Evolutionary conservation across 768 basidiomycete species (phyloP).

Genomic region (Phaeolepiota aurea): DNA sequence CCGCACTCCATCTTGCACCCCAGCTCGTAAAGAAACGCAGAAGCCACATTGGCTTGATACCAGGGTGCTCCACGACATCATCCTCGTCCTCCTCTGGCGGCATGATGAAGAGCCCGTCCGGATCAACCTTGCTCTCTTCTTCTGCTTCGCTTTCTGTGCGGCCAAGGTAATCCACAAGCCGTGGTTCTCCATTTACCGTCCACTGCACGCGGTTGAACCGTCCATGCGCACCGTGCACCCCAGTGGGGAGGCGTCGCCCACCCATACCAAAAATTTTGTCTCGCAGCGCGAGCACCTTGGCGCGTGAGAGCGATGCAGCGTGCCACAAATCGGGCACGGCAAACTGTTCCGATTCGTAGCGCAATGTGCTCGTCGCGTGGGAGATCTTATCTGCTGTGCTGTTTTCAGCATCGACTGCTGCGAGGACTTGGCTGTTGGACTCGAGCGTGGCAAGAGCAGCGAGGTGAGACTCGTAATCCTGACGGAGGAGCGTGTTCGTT

Average conservation of each 20-base stretch:
- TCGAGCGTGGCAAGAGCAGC: constrained; percentile 39
- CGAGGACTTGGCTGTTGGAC: constrained; percentile 35
- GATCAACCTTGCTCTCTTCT: constrained; percentile 45
- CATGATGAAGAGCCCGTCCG: constrained; percentile 16
- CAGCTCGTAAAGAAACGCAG: constrained; percentile 71
- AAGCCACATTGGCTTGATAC: constrained; percentile 70
- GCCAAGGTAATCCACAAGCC: constrained; percentile 59
- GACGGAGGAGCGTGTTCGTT: constrained; percentile 48
- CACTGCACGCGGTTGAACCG: constrained; percentile 60
- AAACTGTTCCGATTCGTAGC: constrained; percentile 69
- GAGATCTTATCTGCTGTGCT: constrained; percentile 42
- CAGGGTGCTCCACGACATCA: constrained; percentile 47
- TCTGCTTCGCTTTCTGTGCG: constrained; percentile 72
- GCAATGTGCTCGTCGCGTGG: constrained; percentile 57
- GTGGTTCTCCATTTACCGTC: constrained; percentile 55
- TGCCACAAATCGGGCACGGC: constrained; percentile 59
- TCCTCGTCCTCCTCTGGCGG: constrained; percentile 35
- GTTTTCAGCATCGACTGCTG: constrained; percentile 41
- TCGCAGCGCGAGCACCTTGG: constrained; percentile 56
- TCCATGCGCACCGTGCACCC: constrained; percentile 50
- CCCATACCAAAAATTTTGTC: constrained; percentile 63
- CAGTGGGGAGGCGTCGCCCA: constrained; percentile 36
- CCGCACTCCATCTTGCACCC: constrained; percentile 55
- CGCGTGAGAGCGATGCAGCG: constrained; percentile 48
- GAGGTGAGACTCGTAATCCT: constrained; percentile 48